These are phyloP conservation scores for Fusarium redolens DNA, from an alignment of 2,329 filamentous ascomycete genomes.

Conservation along the genomic window DNA sequence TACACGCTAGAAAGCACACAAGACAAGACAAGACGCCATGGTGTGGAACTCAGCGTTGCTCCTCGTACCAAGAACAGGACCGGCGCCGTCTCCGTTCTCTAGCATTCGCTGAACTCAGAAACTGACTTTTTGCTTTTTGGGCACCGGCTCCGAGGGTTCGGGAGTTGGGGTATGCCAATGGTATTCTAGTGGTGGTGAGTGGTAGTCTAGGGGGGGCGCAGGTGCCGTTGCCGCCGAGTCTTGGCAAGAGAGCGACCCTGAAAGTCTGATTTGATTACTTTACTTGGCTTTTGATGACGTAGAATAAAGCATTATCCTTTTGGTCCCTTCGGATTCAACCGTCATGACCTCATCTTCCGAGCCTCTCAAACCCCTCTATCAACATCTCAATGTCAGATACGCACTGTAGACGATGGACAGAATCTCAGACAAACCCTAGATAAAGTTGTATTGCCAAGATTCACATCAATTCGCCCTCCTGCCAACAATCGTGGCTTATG, in stretches of 20 bases:
- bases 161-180: constrained; percentile 23
- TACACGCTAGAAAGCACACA: neutral
- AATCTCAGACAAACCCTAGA: neutral
- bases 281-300: neutral
- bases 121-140: constrained; percentile 2
- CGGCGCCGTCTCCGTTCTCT: neutral
- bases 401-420: neutral
- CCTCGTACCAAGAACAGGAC: constrained; percentile 10
- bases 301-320: constrained; percentile 3
- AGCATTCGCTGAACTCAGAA: neutral
- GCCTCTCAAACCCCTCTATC: neutral
- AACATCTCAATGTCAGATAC: neutral
- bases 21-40: constrained; percentile 6
- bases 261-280: constrained; percentile 26
- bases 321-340: neutral
- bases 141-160: constrained; percentile 34
- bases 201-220: constrained; percentile 6
- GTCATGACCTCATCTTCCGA: constrained; percentile 27
- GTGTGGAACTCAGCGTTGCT: neutral
- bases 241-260: constrained; percentile 40
- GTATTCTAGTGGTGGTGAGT: neutral
- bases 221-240: constrained; percentile 42
- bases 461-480: neutral
- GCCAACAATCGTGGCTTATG: neutral
- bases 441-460: constrained; percentile 2